Base-by-base conservation (phyloP, 257 asterid species). In the Solanum dulcamara region DNA sequence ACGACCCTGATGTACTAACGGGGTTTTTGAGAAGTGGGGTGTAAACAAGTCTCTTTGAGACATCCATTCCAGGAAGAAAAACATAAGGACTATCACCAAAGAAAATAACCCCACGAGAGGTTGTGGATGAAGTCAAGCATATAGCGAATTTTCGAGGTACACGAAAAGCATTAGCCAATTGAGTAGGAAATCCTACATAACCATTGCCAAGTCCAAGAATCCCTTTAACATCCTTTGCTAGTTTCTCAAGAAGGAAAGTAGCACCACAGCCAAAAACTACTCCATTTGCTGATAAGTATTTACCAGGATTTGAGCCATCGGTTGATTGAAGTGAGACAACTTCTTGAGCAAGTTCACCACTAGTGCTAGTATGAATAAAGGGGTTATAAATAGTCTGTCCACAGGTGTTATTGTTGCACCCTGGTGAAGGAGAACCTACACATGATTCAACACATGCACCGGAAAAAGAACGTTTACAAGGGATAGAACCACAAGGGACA, bases 21-120 rank as follows among this genome's bases (percentile, higher is more conserved):
- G 93, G 93, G 80, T 93, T 91, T 32, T 82, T 53, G 3, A 92
- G 80, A 46, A 92, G 80, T 7, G 90, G 84, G 6, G 94, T 92
- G 37, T 87, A 85, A 22, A 59, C 55, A 5, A 87, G 75, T 14
- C 53, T 38, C 2, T 72, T 71, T 11, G 79, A 33, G 0, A 33
- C 46, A 71, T 71, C 80, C 3, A 71, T 38, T 5, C 80, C 80
- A 22, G 80, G 80, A 10, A 71, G 53, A 12, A 71, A 71, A 38
- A 71, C 53, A 71, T 38, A 71, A 71, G 80, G 80, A 71, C 80
- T 71, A 22, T 71, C 53, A 22, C 80, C 80, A 38, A 71, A 71
- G 33, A 71, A 71, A 15, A 71, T 38, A 38, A 71, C 80, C 0
- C 53, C 53, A 22, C 11, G 80, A 11, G 53, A 71, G 26, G 51